Conservation (phyloP, 1,284 basidiomycete genomes). For the Cutaneotrichosporon mucoides region DNA sequence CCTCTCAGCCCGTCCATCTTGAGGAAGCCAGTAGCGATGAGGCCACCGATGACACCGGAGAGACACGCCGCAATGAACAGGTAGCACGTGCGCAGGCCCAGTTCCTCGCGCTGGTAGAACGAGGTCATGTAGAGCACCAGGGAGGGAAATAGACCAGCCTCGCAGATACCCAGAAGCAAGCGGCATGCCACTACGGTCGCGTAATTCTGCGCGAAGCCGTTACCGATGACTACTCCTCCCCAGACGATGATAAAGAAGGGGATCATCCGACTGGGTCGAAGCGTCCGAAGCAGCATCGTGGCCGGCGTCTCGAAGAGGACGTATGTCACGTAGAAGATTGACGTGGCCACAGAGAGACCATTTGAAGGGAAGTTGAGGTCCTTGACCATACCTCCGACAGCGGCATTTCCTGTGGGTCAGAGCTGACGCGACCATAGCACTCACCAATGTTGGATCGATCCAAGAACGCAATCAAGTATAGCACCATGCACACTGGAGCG, state of each 20-base stretch:
- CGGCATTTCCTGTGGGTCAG: conserved; percentile 13
- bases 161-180: conserved; percentile 31
- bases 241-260: conserved; percentile 23
- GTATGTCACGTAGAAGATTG: conserved; percentile 34
- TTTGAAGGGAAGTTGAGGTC: conserved; percentile 17
- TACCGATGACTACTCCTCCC: conserved; percentile 29
- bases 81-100: conserved; percentile 29
- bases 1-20: conserved; percentile 12
- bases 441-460: conserved; percentile 16
- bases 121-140: conserved; percentile 26
- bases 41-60: conserved; percentile 34
- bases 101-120: conserved; percentile 31
- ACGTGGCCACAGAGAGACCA: conserved; percentile 13
- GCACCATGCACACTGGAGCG: conserved; percentile 10
- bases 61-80: conserved; percentile 35
- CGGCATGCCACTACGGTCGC: conserved; percentile 22
- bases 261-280: conserved; percentile 21
- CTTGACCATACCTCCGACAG: conserved; percentile 15
- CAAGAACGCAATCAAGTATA: conserved; percentile 15
- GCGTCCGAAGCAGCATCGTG: conserved; percentile 30
- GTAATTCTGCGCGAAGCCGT: conserved; percentile 18
- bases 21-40: conserved; percentile 20
- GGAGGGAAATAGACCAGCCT: conserved; percentile 32
- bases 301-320: conserved; percentile 36
- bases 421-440: neutral